Conservation (phyloP, 2,329 filamentous ascomycete species). For the Tolypocladium paradoxum region DNA sequence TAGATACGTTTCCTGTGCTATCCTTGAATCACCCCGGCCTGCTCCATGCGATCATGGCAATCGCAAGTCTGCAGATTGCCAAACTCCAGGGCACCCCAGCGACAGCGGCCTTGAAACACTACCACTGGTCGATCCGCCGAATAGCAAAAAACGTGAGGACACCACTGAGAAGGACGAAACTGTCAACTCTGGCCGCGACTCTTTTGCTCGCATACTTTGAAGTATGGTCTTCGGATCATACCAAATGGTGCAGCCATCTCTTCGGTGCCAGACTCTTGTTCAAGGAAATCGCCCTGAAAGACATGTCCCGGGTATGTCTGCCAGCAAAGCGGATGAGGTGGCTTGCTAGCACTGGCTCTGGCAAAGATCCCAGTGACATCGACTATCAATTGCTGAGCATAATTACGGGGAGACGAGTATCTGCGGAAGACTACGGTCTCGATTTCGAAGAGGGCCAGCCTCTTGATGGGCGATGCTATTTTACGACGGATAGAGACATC, state of each 20-base stretch:
- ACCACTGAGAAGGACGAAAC: slow-evolving; percentile 56
- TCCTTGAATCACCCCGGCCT: slow-evolving; percentile 78
- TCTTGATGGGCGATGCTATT: slow-evolving; percentile 11
- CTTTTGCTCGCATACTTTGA: slow-evolving; percentile 85
- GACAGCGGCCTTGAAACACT: slow-evolving; percentile 82
- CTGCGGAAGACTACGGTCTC: slow-evolving; percentile 27
- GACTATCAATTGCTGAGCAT: slow-evolving; percentile 29
- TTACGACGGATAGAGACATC: slow-evolving; percentile 50
- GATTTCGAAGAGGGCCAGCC: slow-evolving; percentile 17
- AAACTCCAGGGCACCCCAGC: slow-evolving; percentile 64
- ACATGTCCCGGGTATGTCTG: slow-evolving; percentile 62
- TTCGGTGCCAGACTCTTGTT: slow-evolving; percentile 75
- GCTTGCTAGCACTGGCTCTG: slow-evolving; percentile 3
- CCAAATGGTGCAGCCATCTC: slow-evolving; percentile 91
- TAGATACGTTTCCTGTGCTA: slow-evolving; percentile 71
- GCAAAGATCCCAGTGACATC: slow-evolving; percentile 25
- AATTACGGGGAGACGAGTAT: slow-evolving; percentile 28
- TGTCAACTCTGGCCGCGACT: slow-evolving; percentile 79
- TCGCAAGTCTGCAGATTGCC: slow-evolving; percentile 80
- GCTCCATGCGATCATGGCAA: slow-evolving; percentile 79
- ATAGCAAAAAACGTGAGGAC: slow-evolving; percentile 67
- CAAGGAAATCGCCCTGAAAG: slow-evolving; percentile 67
- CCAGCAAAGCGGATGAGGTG: slow-evolving; percentile 40
- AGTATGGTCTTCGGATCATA: slow-evolving; percentile 86
- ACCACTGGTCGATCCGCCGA: slow-evolving; percentile 72